Evolutionary conservation across 164 flowering plant species (phyloP), one percentile per base, ranked within the genome.

Genomic region (Umbellularia californica): DNA sequence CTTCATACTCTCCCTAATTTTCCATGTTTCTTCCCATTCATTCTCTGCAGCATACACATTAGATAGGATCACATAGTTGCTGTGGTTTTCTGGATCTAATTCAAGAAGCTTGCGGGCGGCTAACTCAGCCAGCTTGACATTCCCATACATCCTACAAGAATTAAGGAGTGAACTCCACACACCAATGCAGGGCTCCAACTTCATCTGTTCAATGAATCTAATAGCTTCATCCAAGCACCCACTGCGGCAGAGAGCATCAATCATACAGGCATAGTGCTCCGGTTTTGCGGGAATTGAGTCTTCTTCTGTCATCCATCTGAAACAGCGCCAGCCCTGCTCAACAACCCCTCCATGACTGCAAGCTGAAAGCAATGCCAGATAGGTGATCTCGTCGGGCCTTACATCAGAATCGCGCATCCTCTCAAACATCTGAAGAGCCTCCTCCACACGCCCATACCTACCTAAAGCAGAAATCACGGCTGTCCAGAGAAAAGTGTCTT

Each of bases 291-390:
- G 9, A 24, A 80, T 50, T 20, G 50, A 55, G 20, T 68, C 52
- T 9, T 77, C 74, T 60, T 77, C 33, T 15, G 72, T 63, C 82
- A 80, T 80, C 9, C 55, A 4, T 30, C 51, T 72, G 60, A 76
- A 80, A 62, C 70, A 80, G 69, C 35, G 72, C 72, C 69, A 67
- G 13, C 79, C 82, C 78, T 82, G 72, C 71, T 83, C 77, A 67
- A 80, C 69, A 7, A 74, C 52, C 9, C 82, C 79, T 58, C 79
- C 82, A 71, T 80, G 82, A 68, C 79, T 76, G 70, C 82, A 80
- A 68, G 79, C 77, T 3, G 75, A 80, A 17, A 80, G 66, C 65
- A 80, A 67, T 13, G 74, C 74, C 50, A 80, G 23, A 23, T 74
- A 80, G 51, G 82, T 80, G 33, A 80, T 55, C 41, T 58, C 77